Evolutionary conservation across 371 early-diverging fungal species (phyloP).

Genomic region (Umbelopsis sp.): DNA sequence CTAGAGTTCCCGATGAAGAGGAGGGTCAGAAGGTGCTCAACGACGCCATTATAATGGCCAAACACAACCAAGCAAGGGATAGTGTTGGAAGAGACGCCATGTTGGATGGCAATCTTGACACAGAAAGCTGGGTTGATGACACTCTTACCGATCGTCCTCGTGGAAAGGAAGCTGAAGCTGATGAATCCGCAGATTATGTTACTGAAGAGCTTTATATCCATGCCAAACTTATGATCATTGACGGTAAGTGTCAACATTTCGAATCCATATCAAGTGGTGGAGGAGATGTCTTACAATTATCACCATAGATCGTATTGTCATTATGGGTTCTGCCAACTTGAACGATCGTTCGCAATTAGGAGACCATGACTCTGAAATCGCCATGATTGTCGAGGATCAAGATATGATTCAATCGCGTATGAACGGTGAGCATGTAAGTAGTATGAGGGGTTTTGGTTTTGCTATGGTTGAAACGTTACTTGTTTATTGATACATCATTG

Average conservation of each 20-base stretch:
- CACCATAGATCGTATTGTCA: conserved; percentile 65
- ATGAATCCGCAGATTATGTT: conserved; percentile 57
- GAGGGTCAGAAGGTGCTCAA: conserved; percentile 22
- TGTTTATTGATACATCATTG: not conserved
- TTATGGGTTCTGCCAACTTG: conserved; percentile 92
- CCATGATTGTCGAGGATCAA: conserved; percentile 80
- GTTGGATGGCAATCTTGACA: conserved; percentile 37
- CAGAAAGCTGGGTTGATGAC: conserved; percentile 43
- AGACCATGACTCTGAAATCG: conserved; percentile 91
- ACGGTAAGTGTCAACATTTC: conserved; percentile 52
- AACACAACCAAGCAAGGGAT: conserved; percentile 30
- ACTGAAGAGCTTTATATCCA: conserved; percentile 93
- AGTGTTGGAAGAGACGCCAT: conserved; percentile 43
- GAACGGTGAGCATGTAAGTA: conserved; percentile 68
- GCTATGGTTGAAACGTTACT: too few relatives aligned
- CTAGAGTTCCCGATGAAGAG: conserved; percentile 31
- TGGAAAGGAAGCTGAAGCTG: conserved; percentile 28
- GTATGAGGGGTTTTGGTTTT: too few relatives aligned
- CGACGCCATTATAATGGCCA: conserved; percentile 9
- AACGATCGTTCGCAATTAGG: conserved; percentile 94
- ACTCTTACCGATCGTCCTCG: conserved; percentile 27
- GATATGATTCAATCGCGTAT: conserved; percentile 70
- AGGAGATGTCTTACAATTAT: not conserved
- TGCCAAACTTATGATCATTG: conserved; percentile 91
- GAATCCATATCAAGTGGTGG: too few relatives aligned